These are phyloP conservation scores for Aurinia saxatilis DNA, from an alignment of 345 rosid genomes.

Conservation along the genomic window DNA sequence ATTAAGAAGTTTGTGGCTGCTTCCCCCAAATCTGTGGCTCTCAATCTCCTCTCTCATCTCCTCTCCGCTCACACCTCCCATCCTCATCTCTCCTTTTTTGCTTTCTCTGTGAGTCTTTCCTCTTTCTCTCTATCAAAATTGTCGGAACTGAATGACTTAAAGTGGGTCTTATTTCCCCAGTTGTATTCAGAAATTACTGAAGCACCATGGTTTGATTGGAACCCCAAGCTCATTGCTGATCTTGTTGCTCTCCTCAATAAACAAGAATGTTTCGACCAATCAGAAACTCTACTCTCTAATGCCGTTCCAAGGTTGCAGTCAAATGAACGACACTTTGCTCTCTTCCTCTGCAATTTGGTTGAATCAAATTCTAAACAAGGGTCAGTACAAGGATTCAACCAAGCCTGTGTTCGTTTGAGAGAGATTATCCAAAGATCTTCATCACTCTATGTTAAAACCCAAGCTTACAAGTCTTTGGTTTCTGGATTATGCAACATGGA, in stretches of 20 bases:
- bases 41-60: slow-evolving; percentile 71
- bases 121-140: neutral
- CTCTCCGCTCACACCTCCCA: slow-evolving; percentile 48
- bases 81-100: slow-evolving; percentile 44
- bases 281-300: slow-evolving; percentile 34
- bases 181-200: slow-evolving; percentile 53
- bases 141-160: neutral
- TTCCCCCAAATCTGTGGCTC: slow-evolving; percentile 56
- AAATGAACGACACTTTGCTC: slow-evolving; percentile 46
- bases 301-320: slow-evolving; percentile 35
- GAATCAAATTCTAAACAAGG: slow-evolving; percentile 42
- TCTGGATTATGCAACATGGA: slow-evolving; percentile 64
- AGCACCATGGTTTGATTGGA: slow-evolving; percentile 81
- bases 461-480: slow-evolving; percentile 55
- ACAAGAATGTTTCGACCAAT: slow-evolving; percentile 41
- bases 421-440: slow-evolving; percentile 35
- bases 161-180: neutral
- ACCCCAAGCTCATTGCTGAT: slow-evolving; percentile 65
- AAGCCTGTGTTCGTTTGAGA: slow-evolving; percentile 30
- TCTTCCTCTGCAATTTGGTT: slow-evolving; percentile 47
- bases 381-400: slow-evolving; percentile 41
- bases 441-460: slow-evolving; percentile 56
- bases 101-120: slow-evolving; percentile 51
- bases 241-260: slow-evolving; percentile 54
- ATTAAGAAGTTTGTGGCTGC: slow-evolving; percentile 71